Percentiles rank a stretch among this genome's conserved stretches.
Conservation (phyloP, 345 rosid species). For the Sisymbrium irio region DNA sequence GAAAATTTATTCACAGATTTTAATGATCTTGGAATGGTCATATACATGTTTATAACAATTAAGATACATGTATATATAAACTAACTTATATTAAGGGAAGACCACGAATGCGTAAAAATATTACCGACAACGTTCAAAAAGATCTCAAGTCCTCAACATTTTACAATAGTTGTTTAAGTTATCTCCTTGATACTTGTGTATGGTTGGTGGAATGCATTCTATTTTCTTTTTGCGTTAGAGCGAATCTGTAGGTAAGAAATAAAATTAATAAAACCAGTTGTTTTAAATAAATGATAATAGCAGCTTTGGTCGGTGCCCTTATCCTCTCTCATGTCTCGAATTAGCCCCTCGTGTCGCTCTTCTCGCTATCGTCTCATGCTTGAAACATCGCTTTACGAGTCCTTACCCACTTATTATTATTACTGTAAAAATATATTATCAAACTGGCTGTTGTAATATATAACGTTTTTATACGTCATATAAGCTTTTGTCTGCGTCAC, state of each 20-base stretch:
- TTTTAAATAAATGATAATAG: neutral
- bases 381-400: constrained; percentile 14
- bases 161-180: neutral
- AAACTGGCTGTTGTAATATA: neutral
- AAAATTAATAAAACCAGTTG: neutral
- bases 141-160: neutral
- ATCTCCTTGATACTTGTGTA: constrained; percentile 21
- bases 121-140: neutral
- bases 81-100: neutral
- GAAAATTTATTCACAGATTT: neutral
- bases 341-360: constrained; percentile 32
- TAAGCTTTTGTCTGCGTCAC: neutral
- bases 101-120: neutral
- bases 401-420: constrained; percentile 10
- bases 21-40: neutral
- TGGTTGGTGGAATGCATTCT: neutral
- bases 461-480: neutral
- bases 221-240: neutral
- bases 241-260: neutral
- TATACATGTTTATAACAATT: neutral
- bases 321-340: constrained; percentile 18
- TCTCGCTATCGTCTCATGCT: constrained; percentile 15
- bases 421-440: neutral
- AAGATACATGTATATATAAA: no score
- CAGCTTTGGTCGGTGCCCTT: constrained; percentile 34